Evolutionary conservation across 2,329 filamentous ascomycete species (phyloP).

Genomic region (Penicillium janthinellum): DNA sequence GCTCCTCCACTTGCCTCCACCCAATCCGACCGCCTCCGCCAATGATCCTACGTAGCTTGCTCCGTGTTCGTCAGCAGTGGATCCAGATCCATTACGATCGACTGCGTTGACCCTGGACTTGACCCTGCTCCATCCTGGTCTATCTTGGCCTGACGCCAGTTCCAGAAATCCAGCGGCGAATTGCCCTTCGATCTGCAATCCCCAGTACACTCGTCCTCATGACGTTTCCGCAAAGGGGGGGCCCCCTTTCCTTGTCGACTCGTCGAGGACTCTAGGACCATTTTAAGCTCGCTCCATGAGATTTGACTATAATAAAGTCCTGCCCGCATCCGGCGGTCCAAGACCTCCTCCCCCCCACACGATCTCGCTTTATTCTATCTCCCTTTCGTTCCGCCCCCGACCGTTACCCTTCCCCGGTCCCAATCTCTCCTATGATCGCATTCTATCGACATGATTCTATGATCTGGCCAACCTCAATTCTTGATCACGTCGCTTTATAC

Average conservation of each 20-base stretch:
- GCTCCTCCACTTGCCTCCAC: slow-evolving; percentile 12
- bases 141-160: background rate
- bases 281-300: background rate
- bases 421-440: slow-evolving; percentile 10
- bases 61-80: slow-evolving; percentile 30
- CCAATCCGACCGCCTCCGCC: slow-evolving; percentile 18
- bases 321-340: slow-evolving; percentile 23
- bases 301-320: slow-evolving; percentile 21
- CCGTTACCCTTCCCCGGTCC: background rate
- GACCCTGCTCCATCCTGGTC: background rate
- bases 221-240: slow-evolving; percentile 30
- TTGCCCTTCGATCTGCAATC: slow-evolving; percentile 18
- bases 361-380: slow-evolving; percentile 10
- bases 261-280: background rate
- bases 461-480: slow-evolving; percentile 9
- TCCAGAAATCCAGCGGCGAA: slow-evolving; percentile 3
- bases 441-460: slow-evolving; percentile 20
- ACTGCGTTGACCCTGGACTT: slow-evolving; percentile 22
- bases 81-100: slow-evolving; percentile 25
- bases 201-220: slow-evolving; percentile 17
- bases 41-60: slow-evolving; percentile 5
- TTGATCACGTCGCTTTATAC: background rate
- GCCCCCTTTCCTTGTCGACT: background rate
- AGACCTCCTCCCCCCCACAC: background rate
- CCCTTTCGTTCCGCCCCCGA: background rate